Evolutionary conservation across 1,284 basidiomycete genomes (phyloP).

Genomic region (Microbotryum intermedium): DNA sequence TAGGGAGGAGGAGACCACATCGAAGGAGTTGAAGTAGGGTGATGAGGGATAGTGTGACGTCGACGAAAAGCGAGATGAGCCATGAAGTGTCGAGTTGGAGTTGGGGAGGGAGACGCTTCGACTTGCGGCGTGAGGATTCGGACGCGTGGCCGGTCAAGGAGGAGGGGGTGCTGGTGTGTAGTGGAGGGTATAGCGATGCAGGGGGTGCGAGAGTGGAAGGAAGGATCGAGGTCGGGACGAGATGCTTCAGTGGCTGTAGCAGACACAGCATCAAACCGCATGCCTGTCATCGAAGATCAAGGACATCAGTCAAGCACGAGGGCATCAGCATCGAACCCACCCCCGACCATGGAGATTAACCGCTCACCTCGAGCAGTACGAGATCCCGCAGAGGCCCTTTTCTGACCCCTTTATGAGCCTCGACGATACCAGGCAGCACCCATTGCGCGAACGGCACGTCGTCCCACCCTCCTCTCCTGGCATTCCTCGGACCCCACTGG

Average conservation of each 20-base stretch:
- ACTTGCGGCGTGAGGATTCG: too few relatives aligned
- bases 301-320: too few relatives aligned
- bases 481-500: neutral
- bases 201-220: conserved; percentile 2
- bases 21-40: neutral
- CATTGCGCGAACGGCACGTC: conserved; percentile 7
- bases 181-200: neutral
- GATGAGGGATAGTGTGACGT: conserved; percentile 2
- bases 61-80: conserved; percentile 7
- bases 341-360: neutral
- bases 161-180: neutral
- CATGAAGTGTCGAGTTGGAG: conserved; percentile 4
- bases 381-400: neutral
- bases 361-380: conserved; percentile 6
- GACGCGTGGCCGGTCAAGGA: too few relatives aligned
- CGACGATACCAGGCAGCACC: neutral
- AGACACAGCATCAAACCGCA: neutral
- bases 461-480: neutral
- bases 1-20: neutral
- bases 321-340: too few relatives aligned
- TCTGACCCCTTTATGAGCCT: neutral
- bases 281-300: neutral
- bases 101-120: too few relatives aligned
- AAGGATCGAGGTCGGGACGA: conserved; percentile 8
- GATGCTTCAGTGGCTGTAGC: conserved; percentile 4